Conservation (phyloP, 495 filamentous ascomycete genomes). For the Usnea hakonensis region DNA sequence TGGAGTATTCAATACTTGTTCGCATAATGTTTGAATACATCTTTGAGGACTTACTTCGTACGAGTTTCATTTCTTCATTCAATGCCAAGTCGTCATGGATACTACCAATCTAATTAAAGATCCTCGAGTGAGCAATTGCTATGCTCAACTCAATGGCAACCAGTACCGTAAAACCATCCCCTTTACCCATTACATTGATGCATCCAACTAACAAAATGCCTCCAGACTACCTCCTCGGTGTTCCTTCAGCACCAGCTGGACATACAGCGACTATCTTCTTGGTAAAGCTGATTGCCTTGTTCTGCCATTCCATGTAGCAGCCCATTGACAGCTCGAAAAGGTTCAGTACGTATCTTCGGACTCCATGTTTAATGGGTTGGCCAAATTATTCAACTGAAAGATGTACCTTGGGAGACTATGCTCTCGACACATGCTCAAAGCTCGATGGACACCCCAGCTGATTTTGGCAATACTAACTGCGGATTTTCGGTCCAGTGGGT, state of each 20-base stretch:
- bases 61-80: not conserved
- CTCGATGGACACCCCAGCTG: not conserved
- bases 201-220: not conserved
- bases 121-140: slow-evolving; percentile 53
- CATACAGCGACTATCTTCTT: slow-evolving; percentile 57
- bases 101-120: slow-evolving; percentile 56
- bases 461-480: not conserved
- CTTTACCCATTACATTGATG: not conserved
- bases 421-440: not conserved
- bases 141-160: slow-evolving; percentile 51
- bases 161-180: slow-evolving; percentile 47
- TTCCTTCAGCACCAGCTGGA: slow-evolving; percentile 42
- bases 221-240: slow-evolving; percentile 57
- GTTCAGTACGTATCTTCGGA: not conserved
- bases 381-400: not conserved
- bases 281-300: slow-evolving; percentile 30
- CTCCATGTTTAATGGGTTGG: not conserved
- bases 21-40: not conserved
- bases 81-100: slow-evolving; percentile 42
- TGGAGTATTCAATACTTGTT: not conserved
- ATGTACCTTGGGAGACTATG: not conserved
- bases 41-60: no score
- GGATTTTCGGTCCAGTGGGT: slow-evolving; percentile 51
- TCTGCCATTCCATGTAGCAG: not conserved
- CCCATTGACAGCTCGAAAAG: not conserved